phyloP scores from a whole-genome alignment of 1,284 basidiomycete species.

The Kalmanozyma brasiliensis region DNA sequence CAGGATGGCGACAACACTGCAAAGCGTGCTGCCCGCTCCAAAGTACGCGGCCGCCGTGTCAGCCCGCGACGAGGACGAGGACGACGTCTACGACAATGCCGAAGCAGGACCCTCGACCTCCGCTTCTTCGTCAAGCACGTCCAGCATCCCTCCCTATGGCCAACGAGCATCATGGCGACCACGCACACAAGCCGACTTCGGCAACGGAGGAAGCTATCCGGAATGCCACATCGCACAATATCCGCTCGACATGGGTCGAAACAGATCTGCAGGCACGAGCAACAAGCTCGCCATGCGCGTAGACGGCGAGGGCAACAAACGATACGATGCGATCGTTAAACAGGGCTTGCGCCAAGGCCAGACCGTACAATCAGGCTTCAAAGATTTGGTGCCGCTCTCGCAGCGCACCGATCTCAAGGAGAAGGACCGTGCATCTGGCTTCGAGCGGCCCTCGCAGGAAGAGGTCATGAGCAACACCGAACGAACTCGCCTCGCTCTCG shows the following conservation, averaged over 20 bases:
- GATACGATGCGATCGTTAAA: conserved; percentile 95
- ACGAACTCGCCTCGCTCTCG: conserved; percentile 87
- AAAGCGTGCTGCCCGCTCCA: conserved; percentile 50
- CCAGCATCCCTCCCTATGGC: conserved; percentile 79
- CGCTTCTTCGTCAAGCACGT: conserved; percentile 10
- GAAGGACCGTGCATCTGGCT: conserved; percentile 70
- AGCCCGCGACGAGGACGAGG: conserved; percentile 16
- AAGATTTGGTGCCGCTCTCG: conserved; percentile 91
- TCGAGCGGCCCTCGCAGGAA: conserved; percentile 93
- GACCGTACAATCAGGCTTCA: conserved; percentile 91
- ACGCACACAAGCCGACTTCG: conserved; percentile 82
- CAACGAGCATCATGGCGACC: conserved; percentile 89
- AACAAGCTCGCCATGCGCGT: conserved; percentile 85
- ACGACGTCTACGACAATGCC: conserved; percentile 17
- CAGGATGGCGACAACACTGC: conserved; percentile 47
- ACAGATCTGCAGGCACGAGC: conserved; percentile 75
- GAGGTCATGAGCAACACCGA: conserved; percentile 88
- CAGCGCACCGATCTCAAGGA: conserved; percentile 86
- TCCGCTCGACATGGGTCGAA: conserved; percentile 92
- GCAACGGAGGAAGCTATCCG: conserved; percentile 92
- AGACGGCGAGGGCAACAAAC: conserved; percentile 92
- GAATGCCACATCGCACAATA: conserved; percentile 98
- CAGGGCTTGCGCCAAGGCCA: conserved; percentile 90
- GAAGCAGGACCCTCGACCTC: conserved; percentile 28
- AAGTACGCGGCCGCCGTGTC: conserved; percentile 16